Conservation (phyloP, 2,329 filamentous ascomycete genomes). For the Aureobasidium zeae region DNA sequence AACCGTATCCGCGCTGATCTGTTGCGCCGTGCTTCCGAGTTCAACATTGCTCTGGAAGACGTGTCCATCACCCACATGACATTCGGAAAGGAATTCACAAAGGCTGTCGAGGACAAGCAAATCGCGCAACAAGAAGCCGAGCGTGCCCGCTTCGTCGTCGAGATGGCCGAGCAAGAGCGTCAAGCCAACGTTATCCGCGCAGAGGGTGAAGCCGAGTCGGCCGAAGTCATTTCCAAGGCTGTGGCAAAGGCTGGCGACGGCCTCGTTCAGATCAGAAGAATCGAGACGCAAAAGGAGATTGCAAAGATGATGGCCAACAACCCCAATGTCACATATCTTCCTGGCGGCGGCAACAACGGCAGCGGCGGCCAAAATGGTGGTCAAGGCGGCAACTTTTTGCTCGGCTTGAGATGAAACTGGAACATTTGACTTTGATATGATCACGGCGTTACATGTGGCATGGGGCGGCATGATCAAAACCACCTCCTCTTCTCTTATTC, state of each 20-base stretch:
- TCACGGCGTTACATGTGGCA: constrained; percentile 11
- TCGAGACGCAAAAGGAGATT: constrained; percentile 94
- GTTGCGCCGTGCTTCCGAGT: constrained; percentile 84
- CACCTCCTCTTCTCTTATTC: constrained; percentile 14
- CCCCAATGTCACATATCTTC: constrained; percentile 92
- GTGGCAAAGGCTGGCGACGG: constrained; percentile 91
- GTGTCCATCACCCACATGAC: constrained; percentile 99
- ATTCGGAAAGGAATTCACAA: constrained; percentile 97
- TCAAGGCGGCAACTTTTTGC: constrained; percentile 50
- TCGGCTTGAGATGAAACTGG: constrained; percentile 49
- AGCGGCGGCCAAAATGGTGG: constrained; percentile 44
- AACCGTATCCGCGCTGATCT: constrained; percentile 90
- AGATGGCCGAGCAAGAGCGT: constrained; percentile 96
- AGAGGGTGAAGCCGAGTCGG: constrained; percentile 94
- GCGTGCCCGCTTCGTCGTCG: constrained; percentile 93
- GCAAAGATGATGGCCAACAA: constrained; percentile 80
- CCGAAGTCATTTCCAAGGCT: constrained; percentile 88
- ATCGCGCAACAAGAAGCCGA: constrained; percentile 99
- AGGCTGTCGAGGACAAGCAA: constrained; percentile 99
- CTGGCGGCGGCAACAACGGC: constrained; percentile 53
- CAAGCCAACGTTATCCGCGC: constrained; percentile 98
- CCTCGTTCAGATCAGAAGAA: constrained; percentile 89
- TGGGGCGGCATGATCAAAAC: constrained; percentile 14
- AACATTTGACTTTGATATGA: constrained; percentile 6
- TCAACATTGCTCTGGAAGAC: constrained; percentile 98